Conservation (phyloP, 176 grass and related monocot genomes). For the Oryza meyeriana region DNA sequence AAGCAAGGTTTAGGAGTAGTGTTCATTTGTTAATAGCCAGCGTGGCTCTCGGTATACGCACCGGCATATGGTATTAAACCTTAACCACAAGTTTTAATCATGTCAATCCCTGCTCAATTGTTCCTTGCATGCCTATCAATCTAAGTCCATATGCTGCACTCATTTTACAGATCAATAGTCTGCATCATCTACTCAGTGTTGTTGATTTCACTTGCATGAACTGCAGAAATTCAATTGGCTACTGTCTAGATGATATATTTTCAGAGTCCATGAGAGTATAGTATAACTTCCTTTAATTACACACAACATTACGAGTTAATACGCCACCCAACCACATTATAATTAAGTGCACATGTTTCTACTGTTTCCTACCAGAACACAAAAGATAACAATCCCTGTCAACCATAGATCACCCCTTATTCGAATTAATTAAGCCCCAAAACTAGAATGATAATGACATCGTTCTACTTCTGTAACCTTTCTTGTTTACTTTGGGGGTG, state of each 20-base stretch:
- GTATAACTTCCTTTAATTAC: no score
- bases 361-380: no score
- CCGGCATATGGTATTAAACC: neutral
- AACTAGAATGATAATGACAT: neutral
- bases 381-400: no score
- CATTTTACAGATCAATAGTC: neutral
- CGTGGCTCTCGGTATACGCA: slow-evolving; percentile 34
- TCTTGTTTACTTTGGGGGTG: neutral
- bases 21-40: slow-evolving; percentile 14
- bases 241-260: neutral
- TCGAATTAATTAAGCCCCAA: no score
- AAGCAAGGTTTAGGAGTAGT: neutral
- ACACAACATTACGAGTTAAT: no score
- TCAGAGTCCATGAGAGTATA: neutral
- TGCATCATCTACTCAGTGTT: neutral
- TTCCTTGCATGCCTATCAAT: neutral
- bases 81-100: slow-evolving; percentile 41
- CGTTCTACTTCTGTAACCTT: neutral
- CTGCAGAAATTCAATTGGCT: neutral
- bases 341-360: no score
- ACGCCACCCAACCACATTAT: no score
- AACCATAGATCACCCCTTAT: no score
- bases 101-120: slow-evolving; percentile 13
- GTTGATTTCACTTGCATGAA: neutral
- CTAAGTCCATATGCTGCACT: neutral